Base-by-base conservation (phyloP, 768 basidiomycete species). In the Galerina marginata region DNA sequence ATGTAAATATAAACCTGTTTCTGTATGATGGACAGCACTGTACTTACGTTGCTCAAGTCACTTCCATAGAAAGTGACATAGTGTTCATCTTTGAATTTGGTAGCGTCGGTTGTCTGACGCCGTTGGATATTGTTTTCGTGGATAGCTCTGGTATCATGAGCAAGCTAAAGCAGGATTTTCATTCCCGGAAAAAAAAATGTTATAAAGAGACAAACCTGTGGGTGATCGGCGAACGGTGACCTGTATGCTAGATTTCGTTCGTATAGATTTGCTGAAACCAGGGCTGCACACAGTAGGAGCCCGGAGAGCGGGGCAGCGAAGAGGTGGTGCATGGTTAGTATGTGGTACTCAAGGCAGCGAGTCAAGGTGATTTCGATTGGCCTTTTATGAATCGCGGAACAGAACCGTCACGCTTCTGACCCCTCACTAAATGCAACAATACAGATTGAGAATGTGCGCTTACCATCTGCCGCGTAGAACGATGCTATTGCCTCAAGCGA, bases 61-160 rank as follows among this genome's bases (percentile, higher is more conserved):
- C 72, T 72, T 4, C 81, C 80, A 51, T 81, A 82, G 65, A 82
- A 85, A 9, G 80, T 79, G 1, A 79, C 78, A 65, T 84, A 84
- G 56, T 79, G 78, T n/a, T 77, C 73, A 65, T 84, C 82, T n/a
- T 66, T 69, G 64, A 83, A 83, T n/a, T 65, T 62, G 26, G 65
- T 62, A 1, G 78, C 74, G 51, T 75, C 73, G 4, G 67, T 71
- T 4, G 67, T 69, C 59, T 81, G 79, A 37, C 81, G 69, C 40
- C 75, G 70, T 23, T 71, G 65, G 16, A 77, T 61, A 64, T 78
- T 75, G 20, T 76, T 75, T n/a, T 71, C 66, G 46, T 80, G 72
- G 36, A 82, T 70, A 5, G 66, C 63, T 0, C 65, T 62, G 23
- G 75, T 81, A 59, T 82, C 70, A 45, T 75, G 72, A 12, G 74